Conservation (phyloP, 2,329 filamentous ascomycete genomes). For the Paecilomyces sp. region DNA sequence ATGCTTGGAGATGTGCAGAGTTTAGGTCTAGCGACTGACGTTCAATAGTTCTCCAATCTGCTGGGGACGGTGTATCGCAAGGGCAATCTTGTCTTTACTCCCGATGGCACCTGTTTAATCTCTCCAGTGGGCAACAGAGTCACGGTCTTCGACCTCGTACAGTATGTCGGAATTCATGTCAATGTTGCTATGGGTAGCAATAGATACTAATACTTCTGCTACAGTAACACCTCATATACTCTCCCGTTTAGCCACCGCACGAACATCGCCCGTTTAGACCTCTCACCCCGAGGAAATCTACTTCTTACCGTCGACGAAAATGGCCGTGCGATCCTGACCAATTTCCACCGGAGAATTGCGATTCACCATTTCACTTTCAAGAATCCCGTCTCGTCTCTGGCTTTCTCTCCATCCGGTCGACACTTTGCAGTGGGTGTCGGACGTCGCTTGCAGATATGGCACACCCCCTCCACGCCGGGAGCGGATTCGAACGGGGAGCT, state of each 20-base stretch:
- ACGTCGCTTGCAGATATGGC: constrained; percentile 88
- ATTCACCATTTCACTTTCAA: constrained; percentile 97
- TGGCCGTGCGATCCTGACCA: constrained; percentile 87
- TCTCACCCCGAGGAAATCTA: constrained; percentile 85
- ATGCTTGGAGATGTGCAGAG: background rate
- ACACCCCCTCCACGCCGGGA: constrained; percentile 84
- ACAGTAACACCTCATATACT: constrained; percentile 42
- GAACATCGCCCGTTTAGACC: constrained; percentile 81
- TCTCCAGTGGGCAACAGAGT: constrained; percentile 96
- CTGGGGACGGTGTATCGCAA: constrained; percentile 97
- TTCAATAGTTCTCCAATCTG: constrained; percentile 86
- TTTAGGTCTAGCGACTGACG: constrained; percentile 1
- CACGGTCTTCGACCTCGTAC: constrained; percentile 90
- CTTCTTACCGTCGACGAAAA: constrained; percentile 91
- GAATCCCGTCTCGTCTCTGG: constrained; percentile 69
- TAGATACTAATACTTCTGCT: constrained; percentile 1
- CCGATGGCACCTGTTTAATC: constrained; percentile 89
- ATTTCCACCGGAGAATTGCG: constrained; percentile 74
- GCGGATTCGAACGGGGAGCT: constrained; percentile 71
- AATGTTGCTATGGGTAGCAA: background rate
- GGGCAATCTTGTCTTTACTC: constrained; percentile 94
- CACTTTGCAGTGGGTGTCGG: constrained; percentile 87
- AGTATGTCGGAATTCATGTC: constrained; percentile 48
- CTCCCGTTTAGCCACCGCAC: constrained; percentile 76
- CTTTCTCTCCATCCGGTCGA: constrained; percentile 84